Conservation (phyloP, 768 basidiomycete species). For the Suillus lakei region DNA sequence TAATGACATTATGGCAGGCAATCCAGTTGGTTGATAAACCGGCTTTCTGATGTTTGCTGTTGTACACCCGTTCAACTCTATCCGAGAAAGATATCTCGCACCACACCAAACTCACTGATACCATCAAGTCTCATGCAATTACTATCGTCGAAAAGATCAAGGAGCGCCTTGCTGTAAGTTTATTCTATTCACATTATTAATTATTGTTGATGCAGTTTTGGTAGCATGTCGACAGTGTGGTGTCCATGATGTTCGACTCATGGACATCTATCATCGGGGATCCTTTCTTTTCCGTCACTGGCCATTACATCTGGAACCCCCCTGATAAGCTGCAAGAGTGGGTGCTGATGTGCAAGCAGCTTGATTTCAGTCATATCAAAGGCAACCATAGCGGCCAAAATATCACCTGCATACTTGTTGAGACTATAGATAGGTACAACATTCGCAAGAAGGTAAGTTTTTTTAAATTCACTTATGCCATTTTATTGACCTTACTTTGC, state of each 20-base stretch:
- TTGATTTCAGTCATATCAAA: not conserved
- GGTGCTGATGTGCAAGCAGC: not conserved
- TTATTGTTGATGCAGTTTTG: no score
- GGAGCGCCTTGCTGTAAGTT: no score
- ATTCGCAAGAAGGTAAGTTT: not conserved
- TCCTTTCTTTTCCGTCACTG: conserved; percentile 22
- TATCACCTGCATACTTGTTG: not conserved
- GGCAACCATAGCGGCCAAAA: not conserved
- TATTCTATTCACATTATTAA: no score
- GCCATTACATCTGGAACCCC: conserved; percentile 18
- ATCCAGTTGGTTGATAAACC: no score
- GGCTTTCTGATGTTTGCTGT: no score
- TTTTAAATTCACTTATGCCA: not conserved
- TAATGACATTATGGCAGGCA: no score
- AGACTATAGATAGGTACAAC: not conserved
- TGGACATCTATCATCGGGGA: conserved; percentile 20
- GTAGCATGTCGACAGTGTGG: no score
- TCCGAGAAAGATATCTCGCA: no score
- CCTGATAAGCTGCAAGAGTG: not conserved
- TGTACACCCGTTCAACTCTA: no score
- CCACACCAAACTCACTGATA: no score
- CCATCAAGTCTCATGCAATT: no score
- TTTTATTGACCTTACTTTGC: not conserved
- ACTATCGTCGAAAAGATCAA: not conserved
- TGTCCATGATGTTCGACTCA: conserved; percentile 19